phyloP scores from a whole-genome alignment of 2,329 filamentous ascomycete genomes.

The Neurospora sp. region DNA sequence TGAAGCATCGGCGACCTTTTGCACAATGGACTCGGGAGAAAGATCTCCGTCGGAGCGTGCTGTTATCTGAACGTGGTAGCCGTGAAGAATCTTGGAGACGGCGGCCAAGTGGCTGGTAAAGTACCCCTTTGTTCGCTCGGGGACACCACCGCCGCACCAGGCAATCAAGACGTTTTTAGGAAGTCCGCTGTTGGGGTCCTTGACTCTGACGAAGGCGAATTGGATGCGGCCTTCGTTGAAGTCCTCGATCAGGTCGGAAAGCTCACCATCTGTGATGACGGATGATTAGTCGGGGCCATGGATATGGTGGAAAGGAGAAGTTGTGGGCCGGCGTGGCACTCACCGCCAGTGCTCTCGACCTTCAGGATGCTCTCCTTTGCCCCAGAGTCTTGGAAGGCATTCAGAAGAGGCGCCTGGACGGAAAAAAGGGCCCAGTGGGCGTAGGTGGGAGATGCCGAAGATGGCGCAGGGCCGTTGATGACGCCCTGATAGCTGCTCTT shows the following conservation, averaged over 20 bases:
- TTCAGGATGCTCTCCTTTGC: slow-evolving; percentile 92
- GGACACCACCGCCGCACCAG: slow-evolving; percentile 95
- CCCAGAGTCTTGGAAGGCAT: slow-evolving; percentile 79
- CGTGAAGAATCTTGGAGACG: slow-evolving; percentile 85
- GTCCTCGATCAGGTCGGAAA: slow-evolving; percentile 83
- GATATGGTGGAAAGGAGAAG: not conserved
- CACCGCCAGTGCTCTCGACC: slow-evolving; percentile 84
- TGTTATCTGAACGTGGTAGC: slow-evolving; percentile 96
- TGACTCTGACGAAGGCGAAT: slow-evolving; percentile 94
- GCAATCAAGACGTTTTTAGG: slow-evolving; percentile 90
- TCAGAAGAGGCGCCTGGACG: slow-evolving; percentile 83
- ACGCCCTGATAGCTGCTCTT: slow-evolving; percentile 64
- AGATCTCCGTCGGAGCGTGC: slow-evolving; percentile 86
- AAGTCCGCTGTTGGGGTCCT: slow-evolving; percentile 80
- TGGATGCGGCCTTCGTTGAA: slow-evolving; percentile 95
- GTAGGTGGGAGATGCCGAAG: slow-evolving; percentile 64
- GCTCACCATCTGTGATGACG: slow-evolving; percentile 65
- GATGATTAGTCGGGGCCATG: slow-evolving; percentile 3
- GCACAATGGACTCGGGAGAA: slow-evolving; percentile 75
- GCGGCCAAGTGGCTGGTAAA: slow-evolving; percentile 90
- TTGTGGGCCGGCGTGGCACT: slow-evolving; percentile 11
- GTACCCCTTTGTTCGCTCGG: slow-evolving; percentile 97
- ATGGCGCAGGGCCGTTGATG: slow-evolving; percentile 39
- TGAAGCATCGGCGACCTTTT: slow-evolving; percentile 90
- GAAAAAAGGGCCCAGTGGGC: slow-evolving; percentile 92